phyloP scores from a whole-genome alignment of 768 basidiomycete genomes.

The Leccinum longicurvipes region DNA sequence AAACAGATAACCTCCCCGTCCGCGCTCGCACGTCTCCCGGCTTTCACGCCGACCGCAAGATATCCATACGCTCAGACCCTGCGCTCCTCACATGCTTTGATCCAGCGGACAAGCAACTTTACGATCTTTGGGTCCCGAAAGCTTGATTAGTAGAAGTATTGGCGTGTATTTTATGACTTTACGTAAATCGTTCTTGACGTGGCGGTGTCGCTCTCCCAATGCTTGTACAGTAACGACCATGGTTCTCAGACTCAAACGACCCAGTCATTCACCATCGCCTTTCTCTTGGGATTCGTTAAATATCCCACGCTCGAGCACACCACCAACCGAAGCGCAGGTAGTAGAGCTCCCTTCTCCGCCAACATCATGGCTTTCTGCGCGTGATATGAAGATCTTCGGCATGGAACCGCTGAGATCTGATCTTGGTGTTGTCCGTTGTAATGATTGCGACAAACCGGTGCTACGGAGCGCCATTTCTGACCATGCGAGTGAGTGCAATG shows the following conservation, averaged over 20 bases:
- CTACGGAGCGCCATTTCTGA: constrained; percentile 71
- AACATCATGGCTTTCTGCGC: constrained; percentile 79
- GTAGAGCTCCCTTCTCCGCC: constrained; percentile 64
- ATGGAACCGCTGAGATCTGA: constrained; percentile 70
- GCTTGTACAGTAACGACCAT: constrained; percentile 24
- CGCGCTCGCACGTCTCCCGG: constrained; percentile 18
- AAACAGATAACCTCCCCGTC: constrained; percentile 16
- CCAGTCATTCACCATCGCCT: constrained; percentile 45
- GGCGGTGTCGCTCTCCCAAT: neutral
- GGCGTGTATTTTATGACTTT: constrained; percentile 1
- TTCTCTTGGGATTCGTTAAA: constrained; percentile 61
- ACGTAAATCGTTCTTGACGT: constrained; percentile 16
- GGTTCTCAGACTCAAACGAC: constrained; percentile 42
- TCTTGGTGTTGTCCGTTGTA: constrained; percentile 66
- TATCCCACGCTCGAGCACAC: constrained; percentile 26
- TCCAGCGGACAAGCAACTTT: constrained; percentile 69
- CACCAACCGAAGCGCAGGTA: constrained; percentile 35
- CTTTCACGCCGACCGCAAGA: constrained; percentile 33
- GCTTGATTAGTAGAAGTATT: constrained; percentile 13
- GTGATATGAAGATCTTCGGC: constrained; percentile 88
- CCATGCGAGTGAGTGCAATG: constrained; percentile 59
- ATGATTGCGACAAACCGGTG: constrained; percentile 78
- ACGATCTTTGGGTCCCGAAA: constrained; percentile 69
- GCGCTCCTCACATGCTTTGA: constrained; percentile 73
- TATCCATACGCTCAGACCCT: constrained; percentile 60